Evolutionary conservation across 148 eudicot genomes (phyloP).

Genomic region (Euryodendron excelsum): DNA sequence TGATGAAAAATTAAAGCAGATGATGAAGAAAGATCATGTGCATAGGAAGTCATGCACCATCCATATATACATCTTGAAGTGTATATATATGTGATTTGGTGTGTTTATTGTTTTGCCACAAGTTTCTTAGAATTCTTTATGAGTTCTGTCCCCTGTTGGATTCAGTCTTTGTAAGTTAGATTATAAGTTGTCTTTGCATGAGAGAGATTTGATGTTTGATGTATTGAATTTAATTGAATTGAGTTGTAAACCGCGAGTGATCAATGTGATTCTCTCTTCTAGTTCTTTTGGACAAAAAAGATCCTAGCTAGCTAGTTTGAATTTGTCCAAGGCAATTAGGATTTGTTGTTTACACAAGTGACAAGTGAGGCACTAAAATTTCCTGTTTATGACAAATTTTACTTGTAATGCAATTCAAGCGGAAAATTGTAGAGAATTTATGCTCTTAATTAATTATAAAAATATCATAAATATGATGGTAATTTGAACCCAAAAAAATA

Average conservation of each 20-base stretch:
- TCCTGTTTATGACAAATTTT: too few relatives aligned
- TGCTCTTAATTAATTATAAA: too few relatives aligned
- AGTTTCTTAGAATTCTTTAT: not conserved
- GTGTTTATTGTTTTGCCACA: not conserved
- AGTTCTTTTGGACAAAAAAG: not conserved
- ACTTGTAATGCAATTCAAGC: too few relatives aligned
- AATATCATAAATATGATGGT: too few relatives aligned
- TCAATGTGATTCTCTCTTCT: not conserved
- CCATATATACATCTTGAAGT: slow-evolving; percentile 8
- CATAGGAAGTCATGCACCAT: not conserved
- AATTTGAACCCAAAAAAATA: too few relatives aligned
- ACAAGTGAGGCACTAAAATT: too few relatives aligned
- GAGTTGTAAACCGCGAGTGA: not conserved
- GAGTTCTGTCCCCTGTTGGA: not conserved
- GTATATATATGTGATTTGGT: slow-evolving; percentile 7
- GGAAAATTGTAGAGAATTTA: too few relatives aligned
- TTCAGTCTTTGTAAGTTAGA: not conserved
- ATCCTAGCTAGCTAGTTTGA: too few relatives aligned
- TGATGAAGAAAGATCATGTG: slow-evolving; percentile 1
- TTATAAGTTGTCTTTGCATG: not conserved
- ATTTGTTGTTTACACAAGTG: too few relatives aligned
- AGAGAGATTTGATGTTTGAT: not conserved
- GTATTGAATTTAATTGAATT: not conserved
- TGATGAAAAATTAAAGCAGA: slow-evolving; percentile 8
- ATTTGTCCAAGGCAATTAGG: too few relatives aligned